Base-by-base conservation (phyloP, 148 eudicot species). In the Cornus florida region DNA sequence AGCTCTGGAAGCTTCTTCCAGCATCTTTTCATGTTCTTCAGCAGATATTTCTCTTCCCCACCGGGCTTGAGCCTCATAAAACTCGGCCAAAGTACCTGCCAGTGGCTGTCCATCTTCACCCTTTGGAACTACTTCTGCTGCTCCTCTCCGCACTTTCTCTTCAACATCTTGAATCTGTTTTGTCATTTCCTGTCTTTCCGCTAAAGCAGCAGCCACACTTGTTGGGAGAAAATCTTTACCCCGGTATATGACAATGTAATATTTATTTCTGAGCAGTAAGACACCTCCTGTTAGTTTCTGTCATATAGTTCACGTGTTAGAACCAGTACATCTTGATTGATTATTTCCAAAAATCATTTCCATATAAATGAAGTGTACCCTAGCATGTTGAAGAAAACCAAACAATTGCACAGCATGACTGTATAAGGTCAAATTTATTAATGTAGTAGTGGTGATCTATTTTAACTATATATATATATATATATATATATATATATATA, bases 51-150 rank as follows among this genome's bases (percentile, higher is more conserved):
- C 90, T 74, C 90, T 88, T 69, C 98, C 96, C 98, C 98, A 95
- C 75, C 83, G 88, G 53, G 97, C 87, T 86, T 93, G 97, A 86
- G 98, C 94, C 86, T 95, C 94, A 81, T 95, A 93, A 82, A 95
- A 95, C 86, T 95, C 98, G n/a, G 97, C 96, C 81, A 95, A 77
- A 56, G 97, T 93, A 84, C 98, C 98, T 22, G 94, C 93, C 78
- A 86, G 86, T 24, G 92, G 88, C 75, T 78, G 85, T 76, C 86
- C 87, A 66, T 83, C 83, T 81, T 86, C 87, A 79, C 78, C 76
- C 53, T 75, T 69, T 20, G 82, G 73, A 62, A 80, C 74, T 76
- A 88, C 86, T 78, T 85, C 87, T 28, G 77, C 82, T 67, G 82
- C 84, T 80, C 71, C 85, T 69, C 38, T 84, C 82, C 98, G 90